phyloP scores from a whole-genome alignment of 1,284 basidiomycete species.

The Rhodotorula sp. region DNA sequence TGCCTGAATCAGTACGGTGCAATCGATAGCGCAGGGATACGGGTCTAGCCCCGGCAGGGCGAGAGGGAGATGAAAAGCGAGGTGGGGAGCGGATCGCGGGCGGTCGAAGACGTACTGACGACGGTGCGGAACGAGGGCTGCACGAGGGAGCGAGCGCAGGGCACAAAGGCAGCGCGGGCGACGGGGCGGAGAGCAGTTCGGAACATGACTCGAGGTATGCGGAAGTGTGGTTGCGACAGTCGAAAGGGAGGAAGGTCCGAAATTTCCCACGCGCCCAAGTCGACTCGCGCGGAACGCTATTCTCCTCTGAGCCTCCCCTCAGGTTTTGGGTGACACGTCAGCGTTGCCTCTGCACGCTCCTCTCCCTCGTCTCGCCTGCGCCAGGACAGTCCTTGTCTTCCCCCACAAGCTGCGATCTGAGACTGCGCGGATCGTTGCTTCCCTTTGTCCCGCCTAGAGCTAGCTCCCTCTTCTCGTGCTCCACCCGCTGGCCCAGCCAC shows the following conservation, averaged over 20 bases:
- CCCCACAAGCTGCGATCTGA: not conserved
- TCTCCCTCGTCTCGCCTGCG: not conserved
- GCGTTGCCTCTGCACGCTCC: not conserved
- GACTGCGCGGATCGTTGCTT: not conserved
- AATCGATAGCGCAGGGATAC: not conserved
- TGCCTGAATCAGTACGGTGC: not conserved
- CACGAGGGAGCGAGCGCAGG: not conserved
- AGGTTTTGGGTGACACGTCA: not conserved
- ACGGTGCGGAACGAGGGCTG: slow-evolving; percentile 23
- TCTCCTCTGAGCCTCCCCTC: not conserved
- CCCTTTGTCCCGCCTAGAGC: not conserved
- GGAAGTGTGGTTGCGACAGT: not conserved
- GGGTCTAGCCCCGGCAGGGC: not conserved
- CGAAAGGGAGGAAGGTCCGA: not conserved
- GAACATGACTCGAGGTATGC: slow-evolving; percentile 9
- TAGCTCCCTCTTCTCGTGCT: not conserved
- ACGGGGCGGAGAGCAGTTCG: slow-evolving; percentile 20
- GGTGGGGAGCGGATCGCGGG: not conserved
- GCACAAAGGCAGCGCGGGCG: slow-evolving; percentile 10
- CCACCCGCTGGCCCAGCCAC: not conserved
- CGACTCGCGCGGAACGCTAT: not conserved
- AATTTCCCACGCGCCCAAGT: not conserved
- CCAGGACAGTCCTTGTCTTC: not conserved
- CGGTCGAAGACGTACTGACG: slow-evolving; percentile 27
- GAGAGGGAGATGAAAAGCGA: not conserved